Evolutionary conservation across 2,329 filamentous ascomycete species (phyloP), one percentile per base, ranked within the genome.

Genomic region (Colletotrichum liaoningense): DNA sequence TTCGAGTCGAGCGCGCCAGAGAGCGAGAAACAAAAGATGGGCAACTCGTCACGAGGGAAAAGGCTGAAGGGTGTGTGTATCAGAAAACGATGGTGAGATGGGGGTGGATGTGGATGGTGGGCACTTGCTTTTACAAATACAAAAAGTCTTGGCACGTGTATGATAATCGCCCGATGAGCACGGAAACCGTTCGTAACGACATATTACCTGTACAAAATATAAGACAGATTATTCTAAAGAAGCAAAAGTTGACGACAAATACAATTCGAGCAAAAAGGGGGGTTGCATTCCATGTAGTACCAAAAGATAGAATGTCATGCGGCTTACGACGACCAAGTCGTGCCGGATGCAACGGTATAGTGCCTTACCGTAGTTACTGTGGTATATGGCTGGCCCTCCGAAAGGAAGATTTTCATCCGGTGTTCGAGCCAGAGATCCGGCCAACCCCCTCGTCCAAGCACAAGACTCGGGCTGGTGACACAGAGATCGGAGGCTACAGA

Each of bases 71-170:
- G 58, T n/a, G 35, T n/a, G 65, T 63, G 69, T 72, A 63, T 72
- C 69, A 69, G 65, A 54, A 33, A 24, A 3, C 35, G 9, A 46
- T 24, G 19, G 57, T 24, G 58, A 62, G 24, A 12, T 46, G 38
- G 22, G 16, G n/a, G n/a, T n/a, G n/a, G n/a, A n/a, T n/a, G n/a
- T 19, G 57, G 22, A 11, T 2, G 12, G 35, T 12, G 35, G 14
- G 4, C 4, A 8, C 28, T 22, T 30, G 19, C 24, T 63, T 63
- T 72, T 42, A 63, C 64, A 69, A 72, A 72, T 72, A 67, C 54
- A 22, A 22, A 22, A 24, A 46, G 69, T 52, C 65, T 72, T 69
- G 69, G 65, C 58, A 38, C 42, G 9, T 42, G 69, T 63, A n/a
- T 72, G 65, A 69, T 63, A 8, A 38, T 56, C 66, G 22, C 24